Conservation (phyloP, 768 basidiomycete genomes). For the Pilatotrama ljubarskyi region DNA sequence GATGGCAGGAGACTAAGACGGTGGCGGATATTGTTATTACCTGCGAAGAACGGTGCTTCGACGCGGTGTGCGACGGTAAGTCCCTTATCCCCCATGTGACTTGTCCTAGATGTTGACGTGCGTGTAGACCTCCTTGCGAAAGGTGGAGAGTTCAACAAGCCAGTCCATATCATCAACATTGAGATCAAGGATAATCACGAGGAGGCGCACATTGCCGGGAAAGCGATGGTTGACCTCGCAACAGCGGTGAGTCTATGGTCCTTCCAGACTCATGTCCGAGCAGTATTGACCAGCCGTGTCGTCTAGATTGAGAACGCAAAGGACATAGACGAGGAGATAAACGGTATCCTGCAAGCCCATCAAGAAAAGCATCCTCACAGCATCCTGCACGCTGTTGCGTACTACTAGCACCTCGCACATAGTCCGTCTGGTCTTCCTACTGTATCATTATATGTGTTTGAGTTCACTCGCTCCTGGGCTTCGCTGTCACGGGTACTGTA, state of each 20-base stretch:
- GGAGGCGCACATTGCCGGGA: slow-evolving; percentile 94
- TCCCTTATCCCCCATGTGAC: slow-evolving; percentile 14
- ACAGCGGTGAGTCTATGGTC: slow-evolving; percentile 63
- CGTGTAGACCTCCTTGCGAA: slow-evolving; percentile 74
- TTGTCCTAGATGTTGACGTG: slow-evolving; percentile 5
- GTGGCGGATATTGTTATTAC: slow-evolving; percentile 98
- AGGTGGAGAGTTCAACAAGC: slow-evolving; percentile 90
- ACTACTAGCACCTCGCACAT: slow-evolving; percentile 56
- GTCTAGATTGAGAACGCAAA: slow-evolving; percentile 77
- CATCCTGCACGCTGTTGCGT: slow-evolving; percentile 87
- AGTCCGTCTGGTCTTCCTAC: background rate
- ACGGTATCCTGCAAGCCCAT: slow-evolving; percentile 79
- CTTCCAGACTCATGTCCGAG: background rate
- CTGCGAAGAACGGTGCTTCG: slow-evolving; percentile 98
- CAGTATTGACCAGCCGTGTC: background rate
- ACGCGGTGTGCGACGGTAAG: slow-evolving; percentile 96
- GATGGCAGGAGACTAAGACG: slow-evolving; percentile 91
- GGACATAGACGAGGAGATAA: slow-evolving; percentile 92
- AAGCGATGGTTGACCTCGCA: slow-evolving; percentile 90
- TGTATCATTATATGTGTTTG: slow-evolving; percentile 11
- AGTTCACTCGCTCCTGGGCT: background rate
- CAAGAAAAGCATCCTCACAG: slow-evolving; percentile 91
- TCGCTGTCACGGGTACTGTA: slow-evolving; percentile 8
- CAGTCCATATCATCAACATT: slow-evolving; percentile 95
- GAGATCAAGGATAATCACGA: slow-evolving; percentile 99